These are phyloP conservation scores for Senecio squalidus DNA, from an alignment of 140 eudicot genomes.

Conservation along the genomic window DNA sequence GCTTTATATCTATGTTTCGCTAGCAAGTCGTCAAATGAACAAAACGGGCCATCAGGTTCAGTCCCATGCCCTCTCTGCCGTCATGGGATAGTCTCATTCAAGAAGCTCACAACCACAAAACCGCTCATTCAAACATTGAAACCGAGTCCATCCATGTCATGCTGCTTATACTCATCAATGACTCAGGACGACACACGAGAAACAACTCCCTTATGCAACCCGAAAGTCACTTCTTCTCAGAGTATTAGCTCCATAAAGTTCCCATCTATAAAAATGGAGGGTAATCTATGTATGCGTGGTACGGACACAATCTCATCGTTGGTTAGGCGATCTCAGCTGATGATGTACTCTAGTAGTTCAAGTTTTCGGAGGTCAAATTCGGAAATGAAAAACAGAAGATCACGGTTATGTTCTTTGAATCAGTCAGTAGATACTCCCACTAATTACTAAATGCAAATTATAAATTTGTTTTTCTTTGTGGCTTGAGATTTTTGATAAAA, in stretches of 20 bases:
- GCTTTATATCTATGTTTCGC: constrained; percentile 75
- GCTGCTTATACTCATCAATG: constrained; percentile 56
- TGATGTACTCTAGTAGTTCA: constrained; percentile 38
- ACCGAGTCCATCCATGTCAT: constrained; percentile 52
- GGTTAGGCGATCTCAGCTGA: constrained; percentile 32
- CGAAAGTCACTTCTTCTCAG: constrained; percentile 40
- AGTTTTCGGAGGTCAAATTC: constrained; percentile 52
- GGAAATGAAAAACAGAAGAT: constrained; percentile 37
- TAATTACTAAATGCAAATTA: constrained; percentile 28
- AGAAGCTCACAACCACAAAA: constrained; percentile 46
- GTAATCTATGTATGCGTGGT: constrained; percentile 53
- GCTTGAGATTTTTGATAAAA: background rate
- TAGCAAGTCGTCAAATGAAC: constrained; percentile 35
- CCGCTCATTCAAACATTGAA: constrained; percentile 32
- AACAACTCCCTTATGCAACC: constrained; percentile 65
- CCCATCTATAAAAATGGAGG: constrained; percentile 38
- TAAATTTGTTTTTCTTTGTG: background rate
- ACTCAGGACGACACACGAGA: constrained; percentile 25
- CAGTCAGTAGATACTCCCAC: constrained; percentile 36
- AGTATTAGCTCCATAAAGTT: constrained; percentile 52
- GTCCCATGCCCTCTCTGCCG: constrained; percentile 90
- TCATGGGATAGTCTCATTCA: constrained; percentile 59
- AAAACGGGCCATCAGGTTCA: constrained; percentile 79
- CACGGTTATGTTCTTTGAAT: constrained; percentile 67
- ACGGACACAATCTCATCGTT: constrained; percentile 43